A percentile compares a stretch with the other conserved stretches of the same genome.
Conservation (phyloP, 257 asterid species). For the Fraxinus anomala region DNA sequence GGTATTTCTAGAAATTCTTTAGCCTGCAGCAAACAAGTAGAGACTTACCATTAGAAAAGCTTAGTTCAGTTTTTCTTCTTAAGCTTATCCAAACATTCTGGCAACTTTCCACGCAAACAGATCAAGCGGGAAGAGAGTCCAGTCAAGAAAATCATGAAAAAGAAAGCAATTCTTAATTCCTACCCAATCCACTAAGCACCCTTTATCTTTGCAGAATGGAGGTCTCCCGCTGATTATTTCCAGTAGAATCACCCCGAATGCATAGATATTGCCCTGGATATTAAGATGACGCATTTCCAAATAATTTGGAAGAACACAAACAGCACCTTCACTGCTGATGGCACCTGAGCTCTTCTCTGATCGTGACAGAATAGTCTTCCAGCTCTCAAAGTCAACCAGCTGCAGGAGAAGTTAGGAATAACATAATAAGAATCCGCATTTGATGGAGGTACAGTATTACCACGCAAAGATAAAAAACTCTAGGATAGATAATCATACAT, state of each 20-base stretch:
- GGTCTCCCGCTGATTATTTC: conserved; percentile 83
- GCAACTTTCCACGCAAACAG: not conserved
- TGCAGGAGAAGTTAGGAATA: conserved; percentile 29
- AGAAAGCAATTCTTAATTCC: not conserved
- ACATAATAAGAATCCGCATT: conserved; percentile 13
- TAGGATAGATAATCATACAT: not conserved
- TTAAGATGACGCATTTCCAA: conserved; percentile 48
- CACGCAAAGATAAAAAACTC: not conserved
- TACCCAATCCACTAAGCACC: conserved; percentile 86
- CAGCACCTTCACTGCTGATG: conserved; percentile 46
- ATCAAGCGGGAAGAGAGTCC: not conserved
- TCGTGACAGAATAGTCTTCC: conserved; percentile 56
- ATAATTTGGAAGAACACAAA: conserved; percentile 40
- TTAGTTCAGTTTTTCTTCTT: not conserved
- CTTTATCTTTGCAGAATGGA: conserved; percentile 62
- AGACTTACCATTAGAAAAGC: too few relatives aligned
- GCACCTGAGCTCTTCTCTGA: conserved; percentile 49
- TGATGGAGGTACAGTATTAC: not conserved
- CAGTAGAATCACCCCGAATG: conserved; percentile 69
- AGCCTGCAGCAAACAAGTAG: conserved; percentile 51
- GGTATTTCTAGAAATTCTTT: conserved; percentile 73
- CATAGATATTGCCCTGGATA: conserved; percentile 59
- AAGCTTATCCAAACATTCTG: not conserved
- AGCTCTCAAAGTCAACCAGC: conserved; percentile 61
- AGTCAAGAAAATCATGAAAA: too few relatives aligned